Evolutionary conservation across 2,329 filamentous ascomycete genomes (phyloP).

Genomic region (Trichoderma simmonsii): DNA sequence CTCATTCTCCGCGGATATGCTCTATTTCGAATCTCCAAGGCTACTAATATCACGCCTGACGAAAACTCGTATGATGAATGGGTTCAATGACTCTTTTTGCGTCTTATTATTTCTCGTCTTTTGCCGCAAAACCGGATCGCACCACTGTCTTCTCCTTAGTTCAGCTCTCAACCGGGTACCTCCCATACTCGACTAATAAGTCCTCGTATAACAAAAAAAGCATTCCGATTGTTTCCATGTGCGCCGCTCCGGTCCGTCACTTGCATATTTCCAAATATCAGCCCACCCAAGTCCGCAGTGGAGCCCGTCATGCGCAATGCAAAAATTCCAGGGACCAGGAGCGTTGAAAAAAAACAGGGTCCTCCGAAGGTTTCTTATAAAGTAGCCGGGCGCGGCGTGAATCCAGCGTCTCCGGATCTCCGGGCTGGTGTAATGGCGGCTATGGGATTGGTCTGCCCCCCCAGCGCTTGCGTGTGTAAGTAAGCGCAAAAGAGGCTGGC

Average conservation of each 20-base stretch:
- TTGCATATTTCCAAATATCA: not conserved
- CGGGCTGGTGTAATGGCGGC: not conserved
- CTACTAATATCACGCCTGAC: not conserved
- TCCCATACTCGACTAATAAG: not conserved
- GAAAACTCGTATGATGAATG: not conserved
- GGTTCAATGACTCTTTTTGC: not conserved
- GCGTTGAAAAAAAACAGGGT: not conserved
- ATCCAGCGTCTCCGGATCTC: constrained; percentile 17
- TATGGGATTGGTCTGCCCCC: not conserved
- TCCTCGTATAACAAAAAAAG: not conserved
- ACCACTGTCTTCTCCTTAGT: not conserved
- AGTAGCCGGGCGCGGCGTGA: not conserved
- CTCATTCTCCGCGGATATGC: not conserved
- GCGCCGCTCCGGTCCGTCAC: not conserved
- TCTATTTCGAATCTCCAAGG: not conserved
- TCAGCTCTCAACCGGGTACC: not conserved
- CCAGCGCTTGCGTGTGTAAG: not conserved
- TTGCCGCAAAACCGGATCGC: not conserved
- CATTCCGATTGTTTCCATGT: not conserved
- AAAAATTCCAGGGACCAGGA: not conserved
- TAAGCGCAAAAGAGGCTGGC: not conserved
- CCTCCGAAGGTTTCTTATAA: not conserved
- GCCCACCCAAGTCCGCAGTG: not conserved
- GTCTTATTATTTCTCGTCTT: not conserved
- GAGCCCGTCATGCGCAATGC: not conserved